Conservation (phyloP, 2,329 filamentous ascomycete genomes). For the Ophiostoma sp. region DNA sequence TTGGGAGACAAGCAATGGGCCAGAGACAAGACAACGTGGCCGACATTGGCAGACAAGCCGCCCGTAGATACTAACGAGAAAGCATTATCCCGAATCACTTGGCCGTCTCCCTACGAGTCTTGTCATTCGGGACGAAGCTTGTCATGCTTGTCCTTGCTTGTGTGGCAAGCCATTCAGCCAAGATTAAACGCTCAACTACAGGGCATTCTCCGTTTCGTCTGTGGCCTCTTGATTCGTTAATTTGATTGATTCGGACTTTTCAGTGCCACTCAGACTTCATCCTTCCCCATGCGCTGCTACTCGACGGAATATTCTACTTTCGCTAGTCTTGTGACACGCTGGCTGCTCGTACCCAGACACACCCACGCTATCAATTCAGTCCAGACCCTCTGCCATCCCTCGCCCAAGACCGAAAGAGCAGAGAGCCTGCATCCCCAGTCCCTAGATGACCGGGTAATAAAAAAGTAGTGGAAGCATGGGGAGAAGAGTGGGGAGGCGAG, state of each 20-base stretch:
- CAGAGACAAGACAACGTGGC: not conserved
- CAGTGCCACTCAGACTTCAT: not conserved
- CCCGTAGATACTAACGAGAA: not conserved
- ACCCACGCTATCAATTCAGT: not conserved
- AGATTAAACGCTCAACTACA: not conserved
- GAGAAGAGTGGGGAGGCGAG: not conserved
- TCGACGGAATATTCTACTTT: not conserved
- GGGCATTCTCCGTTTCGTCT: not conserved
- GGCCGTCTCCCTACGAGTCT: not conserved
- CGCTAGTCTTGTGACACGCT: not conserved
- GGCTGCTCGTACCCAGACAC: not conserved
- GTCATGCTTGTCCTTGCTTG: not conserved
- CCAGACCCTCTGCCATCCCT: not conserved
- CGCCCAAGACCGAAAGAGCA: not conserved
- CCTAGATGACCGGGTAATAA: constrained; percentile 7
- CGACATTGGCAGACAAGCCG: not conserved
- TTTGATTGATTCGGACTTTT: not conserved
- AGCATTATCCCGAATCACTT: not conserved
- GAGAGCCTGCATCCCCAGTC: not conserved
- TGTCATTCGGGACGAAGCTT: not conserved
- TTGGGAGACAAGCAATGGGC: not conserved
- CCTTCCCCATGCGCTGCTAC: not conserved
- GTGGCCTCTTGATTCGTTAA: not conserved
- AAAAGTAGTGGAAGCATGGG: constrained; percentile 12
- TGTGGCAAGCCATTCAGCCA: not conserved